Evolutionary conservation across 768 basidiomycete genomes (phyloP), one percentile per base, ranked within the genome.

Genomic region (Hypholoma sublateritium): DNA sequence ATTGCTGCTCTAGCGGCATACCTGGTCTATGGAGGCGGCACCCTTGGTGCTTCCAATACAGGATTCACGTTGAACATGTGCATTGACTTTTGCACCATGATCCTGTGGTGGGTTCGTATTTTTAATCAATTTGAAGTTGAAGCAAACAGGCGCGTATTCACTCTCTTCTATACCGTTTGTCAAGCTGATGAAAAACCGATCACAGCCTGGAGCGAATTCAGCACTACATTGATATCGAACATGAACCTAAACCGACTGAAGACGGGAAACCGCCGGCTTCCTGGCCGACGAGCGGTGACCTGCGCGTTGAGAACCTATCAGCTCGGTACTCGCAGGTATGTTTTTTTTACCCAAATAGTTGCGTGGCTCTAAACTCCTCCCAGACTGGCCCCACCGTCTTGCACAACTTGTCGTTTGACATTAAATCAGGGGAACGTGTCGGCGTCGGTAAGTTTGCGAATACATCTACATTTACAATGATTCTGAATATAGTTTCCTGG

Each of bases 141-240:
- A 46, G 57, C 60, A 12, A 70, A 70, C 47, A 70, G 67, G 69
- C 67, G 62, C 11, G 54, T 50, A 5, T 22, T n/a, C 9, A 46
- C n/a, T 21, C 9, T 25, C 25, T 43, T n/a, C 3, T 6, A 11
- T 24, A 8, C 39, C 19, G 16, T 17, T 3, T 22, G 2, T n/a
- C 7, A 4, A 51, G 4, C 34, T 32, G 32, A 35, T 24, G 4
- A 1, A 16, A 13, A 6, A 41, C n/a, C 9, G 16, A 11, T 48
- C 4, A 5, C 44, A 67, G 66, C 36, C 25, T 68, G 28, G 92
- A 95, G 64, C 87, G 93, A 54, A 85, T 93, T 1, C 80, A 87
- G 55, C 85, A 65, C 3, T 88, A 85, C 65, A 65, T 86, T 17
- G 64, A 73, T 22, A 84, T 86, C 56, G 85, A 86, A 43, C 81